Evolutionary conservation across 345 rosid genomes (phyloP).

Genomic region (Carallia brachiata): DNA sequence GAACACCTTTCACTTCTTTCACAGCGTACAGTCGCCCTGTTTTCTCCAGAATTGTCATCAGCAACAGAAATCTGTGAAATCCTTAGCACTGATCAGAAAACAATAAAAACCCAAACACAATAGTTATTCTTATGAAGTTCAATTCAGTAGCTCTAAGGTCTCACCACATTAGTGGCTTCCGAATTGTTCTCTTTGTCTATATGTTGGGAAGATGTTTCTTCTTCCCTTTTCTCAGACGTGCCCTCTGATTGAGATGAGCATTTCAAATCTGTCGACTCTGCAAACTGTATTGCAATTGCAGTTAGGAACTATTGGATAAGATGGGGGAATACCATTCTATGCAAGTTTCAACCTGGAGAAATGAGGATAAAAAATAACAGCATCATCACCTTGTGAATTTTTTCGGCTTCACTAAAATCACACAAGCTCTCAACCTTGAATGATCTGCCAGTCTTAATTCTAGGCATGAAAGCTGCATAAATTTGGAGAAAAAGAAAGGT

Average conservation of each 20-base stretch:
- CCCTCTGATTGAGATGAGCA: conserved; percentile 20
- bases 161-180: conserved; percentile 26
- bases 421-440: conserved; percentile 65
- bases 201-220: conserved; percentile 17
- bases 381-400: conserved; percentile 47
- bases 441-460: conserved; percentile 73
- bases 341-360: background rate
- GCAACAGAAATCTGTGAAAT: conserved; percentile 30
- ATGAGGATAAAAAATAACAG: background rate
- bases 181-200: conserved; percentile 18
- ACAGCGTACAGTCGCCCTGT: conserved; percentile 10
- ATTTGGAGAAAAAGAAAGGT: background rate
- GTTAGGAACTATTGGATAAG: background rate
- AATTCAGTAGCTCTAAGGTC: background rate
- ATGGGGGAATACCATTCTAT: background rate
- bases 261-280: conserved; percentile 11
- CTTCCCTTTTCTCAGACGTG: conserved; percentile 19
- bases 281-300: too few species aligned
- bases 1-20: conserved; percentile 45
- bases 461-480: conserved; percentile 76
- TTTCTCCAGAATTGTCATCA: conserved; percentile 15
- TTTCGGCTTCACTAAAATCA: conserved; percentile 73
- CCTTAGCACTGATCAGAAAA: conserved; percentile 15
- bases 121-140: background rate
- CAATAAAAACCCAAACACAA: background rate